These are phyloP conservation scores for Atkinsonella hypoxylon DNA, from an alignment of 2,329 filamentous ascomycete genomes.

Conservation along the genomic window DNA sequence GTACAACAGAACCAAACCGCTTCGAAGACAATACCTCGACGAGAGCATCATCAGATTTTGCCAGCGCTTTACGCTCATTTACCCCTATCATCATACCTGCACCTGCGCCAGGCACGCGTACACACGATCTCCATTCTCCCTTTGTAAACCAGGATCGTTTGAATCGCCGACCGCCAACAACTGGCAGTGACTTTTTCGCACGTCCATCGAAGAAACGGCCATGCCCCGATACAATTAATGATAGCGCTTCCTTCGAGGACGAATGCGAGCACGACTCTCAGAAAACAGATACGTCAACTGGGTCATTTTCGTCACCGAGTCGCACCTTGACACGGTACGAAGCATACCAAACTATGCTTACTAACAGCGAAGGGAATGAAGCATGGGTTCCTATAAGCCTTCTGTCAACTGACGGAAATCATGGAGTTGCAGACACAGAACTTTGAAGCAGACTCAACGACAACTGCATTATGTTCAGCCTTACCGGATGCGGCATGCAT, in stretches of 20 bases:
- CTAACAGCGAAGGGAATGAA: conserved; percentile 13
- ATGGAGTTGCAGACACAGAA: conserved; percentile 20
- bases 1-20: background rate
- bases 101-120: background rate
- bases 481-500: too few species aligned
- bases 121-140: background rate
- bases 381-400: conserved; percentile 21
- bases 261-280: conserved; percentile 1
- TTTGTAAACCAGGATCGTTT: background rate
- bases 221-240: background rate
- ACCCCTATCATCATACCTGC: background rate
- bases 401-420: conserved; percentile 23
- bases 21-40: background rate
- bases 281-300: background rate
- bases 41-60: background rate
- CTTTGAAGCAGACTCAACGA: conserved; percentile 12
- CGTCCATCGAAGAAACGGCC: background rate
- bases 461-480: background rate
- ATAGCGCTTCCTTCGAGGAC: background rate
- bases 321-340: conserved; percentile 17
- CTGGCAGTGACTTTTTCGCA: background rate
- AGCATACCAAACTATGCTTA: conserved; percentile 22
- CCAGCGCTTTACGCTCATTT: background rate
- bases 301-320: background rate
- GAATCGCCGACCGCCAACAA: background rate